Percentiles rank a stretch among this genome's conserved stretches.
phyloP scores from a whole-genome alignment of 768 basidiomycete genomes.

The Collybia sordida region DNA sequence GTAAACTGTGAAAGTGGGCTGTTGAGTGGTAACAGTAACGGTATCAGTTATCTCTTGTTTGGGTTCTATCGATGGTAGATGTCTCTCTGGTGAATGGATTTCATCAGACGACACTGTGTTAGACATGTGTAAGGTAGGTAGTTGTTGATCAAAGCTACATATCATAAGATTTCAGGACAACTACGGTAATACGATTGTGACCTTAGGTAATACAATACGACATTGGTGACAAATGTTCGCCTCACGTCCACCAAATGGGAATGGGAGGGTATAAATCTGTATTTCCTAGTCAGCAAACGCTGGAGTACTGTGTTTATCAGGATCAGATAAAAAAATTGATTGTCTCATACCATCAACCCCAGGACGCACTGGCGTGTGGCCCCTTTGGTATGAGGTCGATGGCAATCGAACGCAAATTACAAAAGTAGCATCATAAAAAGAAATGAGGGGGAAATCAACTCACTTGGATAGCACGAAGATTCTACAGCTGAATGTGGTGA shows the following conservation, averaged over 20 bases:
- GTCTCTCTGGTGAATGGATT: background rate
- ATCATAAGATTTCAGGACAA: background rate
- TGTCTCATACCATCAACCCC: slow-evolving; percentile 74
- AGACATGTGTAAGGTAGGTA: slow-evolving; percentile 10
- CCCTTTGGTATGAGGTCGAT: slow-evolving; percentile 65
- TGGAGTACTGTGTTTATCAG: background rate
- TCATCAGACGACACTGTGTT: slow-evolving; percentile 10
- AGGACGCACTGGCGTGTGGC: slow-evolving; percentile 73
- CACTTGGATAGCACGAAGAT: slow-evolving; percentile 12
- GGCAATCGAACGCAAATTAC: slow-evolving; percentile 92
- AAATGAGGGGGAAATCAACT: slow-evolving; percentile 16
- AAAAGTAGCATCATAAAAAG: slow-evolving; percentile 51
- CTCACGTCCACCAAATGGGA: slow-evolving; percentile 28
- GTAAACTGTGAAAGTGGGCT: slow-evolving; percentile 46
- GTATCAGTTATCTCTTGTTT: slow-evolving; percentile 3
- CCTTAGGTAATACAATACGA: slow-evolving; percentile 24
- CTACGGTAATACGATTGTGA: slow-evolving; percentile 9
- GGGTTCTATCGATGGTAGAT: background rate
- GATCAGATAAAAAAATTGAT: slow-evolving; percentile 48
- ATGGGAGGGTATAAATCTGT: slow-evolving; percentile 2
- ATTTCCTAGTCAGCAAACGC: too few species aligned
- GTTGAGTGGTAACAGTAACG: background rate
- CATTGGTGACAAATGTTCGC: slow-evolving; percentile 15
- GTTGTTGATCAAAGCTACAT: background rate
- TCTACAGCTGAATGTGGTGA: background rate